A percentile compares a stretch with the other conserved stretches of the same genome.
Conservation (phyloP, 208 protist species). For the Trypanosoma brucei region DNA sequence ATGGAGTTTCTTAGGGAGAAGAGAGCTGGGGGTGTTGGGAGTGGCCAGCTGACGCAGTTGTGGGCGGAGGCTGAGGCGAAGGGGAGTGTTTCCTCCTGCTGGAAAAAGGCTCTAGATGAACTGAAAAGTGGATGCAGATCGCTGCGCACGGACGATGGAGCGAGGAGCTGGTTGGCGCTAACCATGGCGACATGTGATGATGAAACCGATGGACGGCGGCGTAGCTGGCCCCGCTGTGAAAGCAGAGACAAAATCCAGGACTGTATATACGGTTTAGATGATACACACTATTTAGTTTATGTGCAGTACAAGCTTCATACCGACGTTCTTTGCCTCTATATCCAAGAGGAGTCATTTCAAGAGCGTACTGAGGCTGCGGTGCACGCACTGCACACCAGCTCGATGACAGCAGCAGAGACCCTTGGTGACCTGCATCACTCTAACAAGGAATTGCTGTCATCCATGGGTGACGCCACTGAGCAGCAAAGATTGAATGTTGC, state of each 20-base stretch:
- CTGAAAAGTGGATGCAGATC: slow-evolving; percentile 42
- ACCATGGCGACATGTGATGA: slow-evolving; percentile 71
- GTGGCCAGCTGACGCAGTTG: slow-evolving; percentile 12
- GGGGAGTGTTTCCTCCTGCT: slow-evolving; percentile 53
- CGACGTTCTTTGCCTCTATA: slow-evolving; percentile 74
- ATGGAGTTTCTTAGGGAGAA: neutral
- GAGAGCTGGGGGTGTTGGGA: neutral
- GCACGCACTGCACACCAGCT: slow-evolving; percentile 38
- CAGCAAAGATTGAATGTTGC: slow-evolving; percentile 33
- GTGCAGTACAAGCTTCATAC: slow-evolving; percentile 85
- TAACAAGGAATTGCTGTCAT: slow-evolving; percentile 24
- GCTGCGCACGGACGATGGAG: slow-evolving; percentile 40
- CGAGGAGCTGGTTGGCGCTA: slow-evolving; percentile 68
- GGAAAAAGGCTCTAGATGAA: slow-evolving; percentile 51
- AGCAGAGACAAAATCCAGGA: slow-evolving; percentile 14
- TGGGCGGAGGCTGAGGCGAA: slow-evolving; percentile 48
- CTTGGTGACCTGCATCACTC: slow-evolving; percentile 33
- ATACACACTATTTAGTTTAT: slow-evolving; percentile 66
- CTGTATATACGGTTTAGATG: slow-evolving; percentile 55
- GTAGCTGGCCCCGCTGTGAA: slow-evolving; percentile 24
- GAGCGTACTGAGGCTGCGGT: slow-evolving; percentile 77
- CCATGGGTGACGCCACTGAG: slow-evolving; percentile 19
- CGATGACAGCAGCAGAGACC: slow-evolving; percentile 27
- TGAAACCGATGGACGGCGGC: slow-evolving; percentile 49
- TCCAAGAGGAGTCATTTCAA: slow-evolving; percentile 84